Conservation (phyloP, 2,329 filamentous ascomycete genomes). For the Epichloe sp. region DNA sequence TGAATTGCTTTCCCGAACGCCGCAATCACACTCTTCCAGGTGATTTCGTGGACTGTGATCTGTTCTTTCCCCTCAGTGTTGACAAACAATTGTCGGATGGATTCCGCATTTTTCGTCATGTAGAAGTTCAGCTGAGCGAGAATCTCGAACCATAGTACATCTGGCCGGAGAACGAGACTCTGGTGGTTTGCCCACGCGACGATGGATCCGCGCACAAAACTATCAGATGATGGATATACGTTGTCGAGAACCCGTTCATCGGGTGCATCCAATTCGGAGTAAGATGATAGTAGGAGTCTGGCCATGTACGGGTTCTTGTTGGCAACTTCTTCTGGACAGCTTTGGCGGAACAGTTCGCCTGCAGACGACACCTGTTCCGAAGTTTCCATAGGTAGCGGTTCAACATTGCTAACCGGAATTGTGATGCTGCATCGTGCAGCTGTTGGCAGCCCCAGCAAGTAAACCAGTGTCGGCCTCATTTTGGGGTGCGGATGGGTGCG, state of each 20-base stretch:
- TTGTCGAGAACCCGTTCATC: conserved; percentile 8
- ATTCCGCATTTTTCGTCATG: conserved; percentile 33
- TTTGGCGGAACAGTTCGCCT: conserved; percentile 17
- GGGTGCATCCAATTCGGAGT: conserved; percentile 9
- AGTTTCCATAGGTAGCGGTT: conserved; percentile 14
- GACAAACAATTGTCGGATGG: conserved; percentile 32
- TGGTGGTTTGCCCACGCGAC: conserved; percentile 37
- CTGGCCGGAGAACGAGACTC: conserved; percentile 35
- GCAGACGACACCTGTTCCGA: conserved; percentile 14
- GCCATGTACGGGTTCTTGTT: conserved; percentile 11
- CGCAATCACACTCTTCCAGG: conserved; percentile 15
- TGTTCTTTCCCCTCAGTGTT: conserved; percentile 28
- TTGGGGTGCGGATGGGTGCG: background rate
- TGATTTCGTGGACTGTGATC: conserved; percentile 18
- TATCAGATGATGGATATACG: conserved; percentile 21
- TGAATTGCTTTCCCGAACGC: conserved; percentile 28
- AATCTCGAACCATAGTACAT: conserved; percentile 43
- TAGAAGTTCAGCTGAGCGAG: conserved; percentile 38
- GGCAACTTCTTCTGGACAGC: conserved; percentile 21
- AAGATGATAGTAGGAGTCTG: conserved; percentile 18
- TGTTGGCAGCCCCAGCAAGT: conserved; percentile 5
- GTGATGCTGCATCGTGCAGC: conserved; percentile 8
- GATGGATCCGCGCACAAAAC: conserved; percentile 31
- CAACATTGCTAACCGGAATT: conserved; percentile 14
- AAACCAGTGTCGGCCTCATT: conserved; percentile 1